phyloP scores from a whole-genome alignment of 2,329 filamentous ascomycete species.

The Golovinomyces cichoracearum region DNA sequence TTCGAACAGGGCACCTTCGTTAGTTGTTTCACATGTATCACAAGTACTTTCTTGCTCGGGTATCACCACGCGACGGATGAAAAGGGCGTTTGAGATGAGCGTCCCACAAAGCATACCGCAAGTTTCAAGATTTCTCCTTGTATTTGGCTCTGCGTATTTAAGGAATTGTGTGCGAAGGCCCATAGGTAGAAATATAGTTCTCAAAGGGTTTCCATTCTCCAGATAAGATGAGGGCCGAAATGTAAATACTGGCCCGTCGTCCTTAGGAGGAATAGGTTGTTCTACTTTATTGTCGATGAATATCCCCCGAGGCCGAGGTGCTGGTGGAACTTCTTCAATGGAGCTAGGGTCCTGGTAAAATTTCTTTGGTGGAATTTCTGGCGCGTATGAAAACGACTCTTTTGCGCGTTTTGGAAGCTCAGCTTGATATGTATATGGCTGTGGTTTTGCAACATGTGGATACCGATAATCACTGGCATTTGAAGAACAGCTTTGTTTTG shows the following conservation, averaged over 20 bases:
- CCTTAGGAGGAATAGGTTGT: neutral
- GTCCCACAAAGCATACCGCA: slow-evolving; percentile 87
- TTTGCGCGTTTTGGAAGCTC: neutral
- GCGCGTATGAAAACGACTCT: neutral
- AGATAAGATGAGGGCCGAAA: slow-evolving; percentile 70
- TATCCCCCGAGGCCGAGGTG: slow-evolving; percentile 11
- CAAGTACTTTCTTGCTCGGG: slow-evolving; percentile 73
- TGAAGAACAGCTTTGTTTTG: slow-evolving; percentile 9
- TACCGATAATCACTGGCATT: slow-evolving; percentile 23
- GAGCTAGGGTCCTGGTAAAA: slow-evolving; percentile 1
- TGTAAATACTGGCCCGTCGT: slow-evolving; percentile 24
- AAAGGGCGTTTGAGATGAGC: slow-evolving; percentile 74
- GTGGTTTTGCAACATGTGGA: slow-evolving; percentile 28
- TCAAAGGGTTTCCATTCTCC: slow-evolving; percentile 65
- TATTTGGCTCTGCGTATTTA: slow-evolving; percentile 48
- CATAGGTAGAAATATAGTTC: slow-evolving; percentile 65
- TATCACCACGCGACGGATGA: slow-evolving; percentile 68
- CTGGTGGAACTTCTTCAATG: slow-evolving; percentile 9
- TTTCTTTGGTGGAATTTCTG: slow-evolving; percentile 9
- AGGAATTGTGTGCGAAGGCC: slow-evolving; percentile 52
- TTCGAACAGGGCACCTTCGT: slow-evolving; percentile 62
- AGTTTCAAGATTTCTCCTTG: slow-evolving; percentile 60
- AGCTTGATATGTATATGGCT: slow-evolving; percentile 20
- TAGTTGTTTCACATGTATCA: slow-evolving; percentile 85
- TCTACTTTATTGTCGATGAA: neutral